Base-by-base conservation (phyloP, 257 asterid genomes). In the Catharanthus roseus region DNA sequence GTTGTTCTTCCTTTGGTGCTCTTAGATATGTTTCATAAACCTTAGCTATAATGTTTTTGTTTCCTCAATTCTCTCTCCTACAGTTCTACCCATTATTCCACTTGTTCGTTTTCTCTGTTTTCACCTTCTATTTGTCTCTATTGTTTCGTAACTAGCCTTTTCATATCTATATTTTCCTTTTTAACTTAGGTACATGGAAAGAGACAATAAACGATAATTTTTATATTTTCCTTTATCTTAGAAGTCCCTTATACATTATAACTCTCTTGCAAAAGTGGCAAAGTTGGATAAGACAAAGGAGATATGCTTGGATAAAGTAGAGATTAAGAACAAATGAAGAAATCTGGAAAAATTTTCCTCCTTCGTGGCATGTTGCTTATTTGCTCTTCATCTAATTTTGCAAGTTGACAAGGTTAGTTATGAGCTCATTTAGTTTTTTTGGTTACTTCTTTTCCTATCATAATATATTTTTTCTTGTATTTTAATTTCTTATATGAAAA, bases 221-320 rank as follows among this genome's bases (percentile, higher is more conserved):
- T 45, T 74, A 39, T 67, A 72, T 71, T 77, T 71, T 54, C 64
- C 60, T 60, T 70, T 72, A 76, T 71, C 72, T 57, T 68, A 31
- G 72, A 70, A 66, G 56, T 34, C 67, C 53, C 66, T 80, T 73
- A 16, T n/a, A n/a, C n/a, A 58, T 31, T 74, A 78, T 57, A 73
- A 78, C 55, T 74, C 55, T 74, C 62, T 74, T 50, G 42, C 85
- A 92, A 95, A 92, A 80, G 75, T 90, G 72, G 98, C 98, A 51
- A 92, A 87, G 86, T 82, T 92, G 79, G 97, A 92, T 77, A 92
- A 92, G 82, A 82, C 98, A 56, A 82, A 84, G 98, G 78, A 82
- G 98, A 82, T 92, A 92, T 81, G 95, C 95, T 73, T 92, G 98
- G 98, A 90, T 92, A 82, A 92, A 90, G 85, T 93, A 96, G 42